These are phyloP conservation scores for Rhizopus delemar DNA, from an alignment of 371 early-diverging fungal species.

Conservation along the genomic window DNA sequence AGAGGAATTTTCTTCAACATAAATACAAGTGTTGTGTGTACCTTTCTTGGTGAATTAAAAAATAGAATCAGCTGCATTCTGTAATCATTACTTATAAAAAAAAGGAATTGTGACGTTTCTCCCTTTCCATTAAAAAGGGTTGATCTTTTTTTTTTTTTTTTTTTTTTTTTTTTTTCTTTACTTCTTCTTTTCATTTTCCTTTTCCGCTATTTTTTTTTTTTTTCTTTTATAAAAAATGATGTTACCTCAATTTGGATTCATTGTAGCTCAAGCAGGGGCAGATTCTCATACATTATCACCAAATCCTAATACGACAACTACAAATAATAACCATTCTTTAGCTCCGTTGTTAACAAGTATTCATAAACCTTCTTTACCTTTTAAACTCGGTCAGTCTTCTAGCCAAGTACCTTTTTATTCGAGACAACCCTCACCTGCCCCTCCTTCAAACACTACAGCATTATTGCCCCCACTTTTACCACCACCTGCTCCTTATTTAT, in stretches of 20 bases:
- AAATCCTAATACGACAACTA: slow-evolving; percentile 7
- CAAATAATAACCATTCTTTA: slow-evolving; percentile 13
- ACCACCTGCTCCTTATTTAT: slow-evolving; percentile 8
- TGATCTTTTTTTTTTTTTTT: no score
- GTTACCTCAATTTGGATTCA: slow-evolving; percentile 67
- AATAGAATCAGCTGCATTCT: slow-evolving; percentile 30
- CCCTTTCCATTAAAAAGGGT: background rate
- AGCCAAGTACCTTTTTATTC: slow-evolving; percentile 21
- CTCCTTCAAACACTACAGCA: background rate
- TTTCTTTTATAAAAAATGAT: slow-evolving; percentile 34
- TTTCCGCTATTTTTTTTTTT: slow-evolving; percentile 6
- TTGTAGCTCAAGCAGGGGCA: slow-evolving; percentile 54
- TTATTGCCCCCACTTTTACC: slow-evolving; percentile 11
- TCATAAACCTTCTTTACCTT: background rate
- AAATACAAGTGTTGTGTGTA: no score
- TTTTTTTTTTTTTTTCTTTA: no score
- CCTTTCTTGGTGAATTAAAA: no score
- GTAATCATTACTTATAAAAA: slow-evolving; percentile 13
- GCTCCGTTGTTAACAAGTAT: slow-evolving; percentile 18
- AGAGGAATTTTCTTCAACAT: no score
- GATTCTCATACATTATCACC: slow-evolving; percentile 32
- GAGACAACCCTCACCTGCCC: slow-evolving; percentile 19
- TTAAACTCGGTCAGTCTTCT: background rate
- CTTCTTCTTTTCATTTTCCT: background rate
- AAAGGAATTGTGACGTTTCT: background rate